Base-by-base conservation (phyloP, 176 grass and related monocot genomes). In the Oryza meyeriana region DNA sequence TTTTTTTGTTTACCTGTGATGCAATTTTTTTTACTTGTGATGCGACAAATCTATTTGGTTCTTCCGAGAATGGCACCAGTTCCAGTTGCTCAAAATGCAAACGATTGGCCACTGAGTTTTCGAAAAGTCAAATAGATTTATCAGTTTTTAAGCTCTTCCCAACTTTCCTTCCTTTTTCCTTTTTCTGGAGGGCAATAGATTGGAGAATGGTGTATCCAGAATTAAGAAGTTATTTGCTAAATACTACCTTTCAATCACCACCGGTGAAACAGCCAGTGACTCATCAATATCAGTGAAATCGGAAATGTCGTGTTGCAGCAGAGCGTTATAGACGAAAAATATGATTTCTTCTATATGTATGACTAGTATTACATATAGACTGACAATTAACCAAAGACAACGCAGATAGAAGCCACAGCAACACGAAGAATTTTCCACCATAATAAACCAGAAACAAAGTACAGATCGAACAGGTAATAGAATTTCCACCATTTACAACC, bases 401-500 rank as follows among this genome's bases (percentile, higher is more conserved):
- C n/a, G 40, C 62, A 79, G 11, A 65, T 8, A 32, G 30, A 79
- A 31, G 6, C 20, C 42, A 12, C 27, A 66, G 18, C 22, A 66
- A 66, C 17, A 45, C 1, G 12, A 66, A 40, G 31, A 2, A 31
- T 26, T n/a, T 59, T 39, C 33, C 8, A 81, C 12, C 66, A 30
- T 81, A 31, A 31, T 38, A 38, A 47, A 32, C 40, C 10, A 40
- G 20, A 72, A 72, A 14, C 16, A 26, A 47, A 4, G 4, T 48
- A 74, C 28, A 73, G 6, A 33, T 4, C 31, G 3, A 20, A 38
- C 55, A 17, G n/a, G 20, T 57, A 35, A 48, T 14, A 41, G 11
- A 83, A 79, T 36, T 67, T 31, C 29, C 34, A 63, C 3, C 24
- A 66, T 89, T 59, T 66, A 61, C 25, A 81, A 61, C 47, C 66